Evolutionary conservation across 2,329 filamentous ascomycete genomes (phyloP).

Genomic region (Fusarium foetens): DNA sequence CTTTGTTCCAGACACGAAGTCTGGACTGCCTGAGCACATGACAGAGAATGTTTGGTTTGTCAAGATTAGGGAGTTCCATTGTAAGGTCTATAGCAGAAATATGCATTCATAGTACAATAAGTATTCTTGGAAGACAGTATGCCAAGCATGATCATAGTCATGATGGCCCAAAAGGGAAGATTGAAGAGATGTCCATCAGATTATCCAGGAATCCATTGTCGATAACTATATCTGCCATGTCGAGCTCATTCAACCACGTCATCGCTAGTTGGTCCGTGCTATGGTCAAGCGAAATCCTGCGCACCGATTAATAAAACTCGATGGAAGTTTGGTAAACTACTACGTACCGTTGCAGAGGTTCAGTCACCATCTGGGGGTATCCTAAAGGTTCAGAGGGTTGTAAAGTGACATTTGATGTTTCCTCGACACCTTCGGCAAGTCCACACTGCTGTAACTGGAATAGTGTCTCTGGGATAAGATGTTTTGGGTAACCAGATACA

Average conservation of each 20-base stretch:
- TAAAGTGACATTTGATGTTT: neutral
- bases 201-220: neutral
- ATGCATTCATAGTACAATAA: neutral
- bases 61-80: neutral
- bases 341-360: neutral
- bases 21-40: neutral
- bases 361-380: neutral
- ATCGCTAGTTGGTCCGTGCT: neutral
- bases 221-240: neutral
- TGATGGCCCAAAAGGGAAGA: neutral
- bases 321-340: rapidly evolving
- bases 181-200: neutral
- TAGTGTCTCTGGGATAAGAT: neutral
- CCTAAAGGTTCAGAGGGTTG: neutral
- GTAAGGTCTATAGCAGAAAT: neutral
- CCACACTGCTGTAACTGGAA: neutral
- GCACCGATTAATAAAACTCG: rapidly evolving
- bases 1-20: neutral
- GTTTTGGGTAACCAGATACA: neutral
- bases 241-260: neutral
- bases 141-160: neutral
- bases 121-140: neutral
- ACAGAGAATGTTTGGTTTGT: neutral
- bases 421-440: neutral
- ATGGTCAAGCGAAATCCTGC: neutral